A percentile compares a stretch with the other conserved stretches of the same genome.
phyloP scores from a whole-genome alignment of 2,329 filamentous ascomycete species.

The Periconia sp. region DNA sequence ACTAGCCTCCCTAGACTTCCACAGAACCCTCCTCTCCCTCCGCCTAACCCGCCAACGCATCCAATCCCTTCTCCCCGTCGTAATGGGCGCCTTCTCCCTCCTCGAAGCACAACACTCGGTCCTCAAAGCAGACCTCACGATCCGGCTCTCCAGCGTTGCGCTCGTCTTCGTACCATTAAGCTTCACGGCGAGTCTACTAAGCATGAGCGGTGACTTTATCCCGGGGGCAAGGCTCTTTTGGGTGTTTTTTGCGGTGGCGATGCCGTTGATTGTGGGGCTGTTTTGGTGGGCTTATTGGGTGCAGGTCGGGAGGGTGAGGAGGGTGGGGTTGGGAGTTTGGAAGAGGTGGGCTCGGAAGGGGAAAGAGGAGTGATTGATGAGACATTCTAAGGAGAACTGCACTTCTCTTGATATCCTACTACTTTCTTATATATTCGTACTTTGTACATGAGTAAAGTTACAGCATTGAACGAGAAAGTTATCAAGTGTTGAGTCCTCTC shows the following conservation, averaged over 20 bases:
- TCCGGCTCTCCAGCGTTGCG: slow-evolving; percentile 4
- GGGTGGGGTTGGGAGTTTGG: neutral
- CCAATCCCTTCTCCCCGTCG: slow-evolving; percentile 10
- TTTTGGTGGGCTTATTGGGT: slow-evolving; percentile 12
- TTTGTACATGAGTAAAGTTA: too few relatives aligned
- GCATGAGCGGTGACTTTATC: slow-evolving; percentile 9
- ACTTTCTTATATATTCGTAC: too few relatives aligned
- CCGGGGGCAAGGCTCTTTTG: slow-evolving; percentile 7
- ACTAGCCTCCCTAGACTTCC: neutral
- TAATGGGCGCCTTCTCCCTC: slow-evolving; percentile 13
- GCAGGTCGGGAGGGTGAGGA: slow-evolving; percentile 4
- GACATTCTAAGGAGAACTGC: neutral
- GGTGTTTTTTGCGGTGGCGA: slow-evolving; percentile 6
- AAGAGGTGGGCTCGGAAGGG: slow-evolving; percentile 1
- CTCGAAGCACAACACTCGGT: slow-evolving; percentile 10
- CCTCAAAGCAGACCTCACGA: slow-evolving; percentile 8
- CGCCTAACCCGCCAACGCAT: slow-evolving; percentile 7
- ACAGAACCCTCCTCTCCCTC: neutral
- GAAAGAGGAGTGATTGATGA: neutral
- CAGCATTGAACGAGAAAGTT: too few relatives aligned
- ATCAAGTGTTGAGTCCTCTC: too few relatives aligned
- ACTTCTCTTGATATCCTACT: too few relatives aligned
- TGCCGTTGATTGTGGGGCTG: slow-evolving; percentile 8
- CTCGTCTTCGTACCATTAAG: slow-evolving; percentile 8
- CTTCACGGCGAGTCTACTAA: slow-evolving; percentile 10